Evolutionary conservation across 2,329 filamentous ascomycete genomes (phyloP).

Genomic region (Onygena corvina): DNA sequence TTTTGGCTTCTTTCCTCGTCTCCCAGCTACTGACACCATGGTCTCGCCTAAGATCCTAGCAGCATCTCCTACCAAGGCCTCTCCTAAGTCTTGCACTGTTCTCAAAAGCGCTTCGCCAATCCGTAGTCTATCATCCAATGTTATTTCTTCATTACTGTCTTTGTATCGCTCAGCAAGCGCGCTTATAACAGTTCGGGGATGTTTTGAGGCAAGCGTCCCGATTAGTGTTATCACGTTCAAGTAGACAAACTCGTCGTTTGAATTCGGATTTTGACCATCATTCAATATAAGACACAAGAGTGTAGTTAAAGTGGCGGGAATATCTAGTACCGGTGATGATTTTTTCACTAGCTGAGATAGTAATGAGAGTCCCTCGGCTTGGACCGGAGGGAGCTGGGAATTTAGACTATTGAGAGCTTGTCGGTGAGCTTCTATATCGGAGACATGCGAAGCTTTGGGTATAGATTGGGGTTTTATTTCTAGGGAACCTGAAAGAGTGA

Average conservation of each 20-base stretch:
- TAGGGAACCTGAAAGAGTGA: conserved; percentile 24
- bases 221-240: conserved; percentile 34
- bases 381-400: conserved; percentile 31
- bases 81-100: conserved; percentile 32
- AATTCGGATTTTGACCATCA: conserved; percentile 27
- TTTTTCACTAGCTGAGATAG: conserved; percentile 30
- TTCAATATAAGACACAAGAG: conserved; percentile 30
- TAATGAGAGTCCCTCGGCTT: conserved; percentile 34
- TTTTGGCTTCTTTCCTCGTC: conserved; percentile 28
- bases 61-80: conserved; percentile 28
- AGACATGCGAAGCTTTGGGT: conserved; percentile 19
- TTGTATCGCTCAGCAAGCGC: conserved; percentile 31
- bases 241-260: conserved; percentile 34
- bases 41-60: conserved; percentile 29
- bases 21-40: conserved; percentile 30
- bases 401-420: conserved; percentile 32
- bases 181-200: conserved; percentile 33
- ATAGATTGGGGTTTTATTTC: conserved; percentile 11
- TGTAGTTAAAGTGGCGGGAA: conserved; percentile 31
- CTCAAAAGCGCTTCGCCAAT: conserved; percentile 33
- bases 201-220: conserved; percentile 30
- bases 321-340: conserved; percentile 33
- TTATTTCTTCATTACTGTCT: conserved; percentile 27
- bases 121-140: conserved; percentile 31
- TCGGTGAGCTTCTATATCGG: conserved; percentile 32